These are phyloP conservation scores for Umbelopsis isabellina DNA, from an alignment of 192 early-diverging fungal genomes.

Conservation along the genomic window DNA sequence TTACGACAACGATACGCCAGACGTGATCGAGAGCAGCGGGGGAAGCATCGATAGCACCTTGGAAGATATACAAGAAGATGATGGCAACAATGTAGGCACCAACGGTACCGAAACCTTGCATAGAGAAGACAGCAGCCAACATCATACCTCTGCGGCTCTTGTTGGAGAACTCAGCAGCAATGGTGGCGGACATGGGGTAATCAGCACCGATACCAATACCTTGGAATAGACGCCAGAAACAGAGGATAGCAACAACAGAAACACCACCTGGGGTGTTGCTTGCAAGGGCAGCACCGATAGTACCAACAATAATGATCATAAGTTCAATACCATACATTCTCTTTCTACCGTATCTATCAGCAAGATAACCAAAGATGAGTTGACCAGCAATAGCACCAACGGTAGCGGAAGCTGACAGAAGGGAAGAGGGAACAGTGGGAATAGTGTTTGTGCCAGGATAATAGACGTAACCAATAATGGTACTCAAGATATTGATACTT, in stretches of 20 bases:
- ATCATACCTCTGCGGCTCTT: conserved; percentile 77
- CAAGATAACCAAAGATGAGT: conserved; percentile 73
- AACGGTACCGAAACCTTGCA: conserved; percentile 85
- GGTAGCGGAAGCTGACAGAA: conserved; percentile 80
- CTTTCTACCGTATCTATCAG: conserved; percentile 84
- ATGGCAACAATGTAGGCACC: conserved; percentile 72
- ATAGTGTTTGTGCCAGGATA: conserved; percentile 42
- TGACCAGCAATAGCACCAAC: conserved; percentile 89
- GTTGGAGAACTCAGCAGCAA: conserved; percentile 89
- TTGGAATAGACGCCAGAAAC: conserved; percentile 77
- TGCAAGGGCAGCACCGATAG: conserved; percentile 76
- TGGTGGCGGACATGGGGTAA: conserved; percentile 86
- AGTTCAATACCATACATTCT: conserved; percentile 83
- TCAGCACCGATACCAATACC: conserved; percentile 82
- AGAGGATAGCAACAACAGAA: conserved; percentile 56
- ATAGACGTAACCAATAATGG: conserved; percentile 74
- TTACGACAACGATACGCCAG: conserved; percentile 75
- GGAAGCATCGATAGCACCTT: conserved; percentile 60
- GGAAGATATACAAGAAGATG: conserved; percentile 64
- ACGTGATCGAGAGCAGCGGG: conserved; percentile 73
- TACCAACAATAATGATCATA: conserved; percentile 84
- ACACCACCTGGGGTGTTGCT: conserved; percentile 36
- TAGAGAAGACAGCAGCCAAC: conserved; percentile 82
- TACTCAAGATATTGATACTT: conserved; percentile 79
- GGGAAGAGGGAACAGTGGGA: conserved; percentile 64